These are phyloP conservation scores for Aleurites moluccanus DNA, from an alignment of 441 rosid genomes.

Conservation along the genomic window DNA sequence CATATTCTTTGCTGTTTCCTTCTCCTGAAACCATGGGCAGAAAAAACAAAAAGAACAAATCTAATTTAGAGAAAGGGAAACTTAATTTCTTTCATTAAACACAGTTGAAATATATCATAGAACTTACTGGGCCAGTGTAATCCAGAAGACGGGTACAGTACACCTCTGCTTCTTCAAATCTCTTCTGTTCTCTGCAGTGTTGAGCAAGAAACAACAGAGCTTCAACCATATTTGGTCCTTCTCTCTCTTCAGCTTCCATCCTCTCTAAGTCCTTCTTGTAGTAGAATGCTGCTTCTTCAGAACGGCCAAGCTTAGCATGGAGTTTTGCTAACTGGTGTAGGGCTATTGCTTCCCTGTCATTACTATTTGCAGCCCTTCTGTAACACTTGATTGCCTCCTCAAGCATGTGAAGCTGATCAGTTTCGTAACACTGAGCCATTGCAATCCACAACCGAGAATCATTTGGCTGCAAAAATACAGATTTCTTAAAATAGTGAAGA, in stretches of 20 bases:
- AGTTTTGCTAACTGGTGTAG: conserved; percentile 79
- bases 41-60: conserved; percentile 5
- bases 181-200: conserved; percentile 62
- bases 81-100: background rate
- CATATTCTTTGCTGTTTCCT: conserved; percentile 82
- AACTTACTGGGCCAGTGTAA: conserved; percentile 82
- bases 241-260: conserved; percentile 92
- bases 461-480: conserved; percentile 79
- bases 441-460: conserved; percentile 95
- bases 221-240: conserved; percentile 89
- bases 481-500: conserved; percentile 80
- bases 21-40: conserved; percentile 57
- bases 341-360: conserved; percentile 88
- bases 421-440: conserved; percentile 90
- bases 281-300: conserved; percentile 85
- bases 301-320: conserved; percentile 64
- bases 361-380: conserved; percentile 75
- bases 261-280: conserved; percentile 84
- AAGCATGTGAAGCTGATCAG: conserved; percentile 80
- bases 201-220: conserved; percentile 73
- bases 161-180: conserved; percentile 88
- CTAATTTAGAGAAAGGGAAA: background rate
- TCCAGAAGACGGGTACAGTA: conserved; percentile 90
- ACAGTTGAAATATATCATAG: background rate
- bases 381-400: conserved; percentile 95